Conservation (phyloP, 2,329 filamentous ascomycete species). For the Fusarium azukiicola region DNA sequence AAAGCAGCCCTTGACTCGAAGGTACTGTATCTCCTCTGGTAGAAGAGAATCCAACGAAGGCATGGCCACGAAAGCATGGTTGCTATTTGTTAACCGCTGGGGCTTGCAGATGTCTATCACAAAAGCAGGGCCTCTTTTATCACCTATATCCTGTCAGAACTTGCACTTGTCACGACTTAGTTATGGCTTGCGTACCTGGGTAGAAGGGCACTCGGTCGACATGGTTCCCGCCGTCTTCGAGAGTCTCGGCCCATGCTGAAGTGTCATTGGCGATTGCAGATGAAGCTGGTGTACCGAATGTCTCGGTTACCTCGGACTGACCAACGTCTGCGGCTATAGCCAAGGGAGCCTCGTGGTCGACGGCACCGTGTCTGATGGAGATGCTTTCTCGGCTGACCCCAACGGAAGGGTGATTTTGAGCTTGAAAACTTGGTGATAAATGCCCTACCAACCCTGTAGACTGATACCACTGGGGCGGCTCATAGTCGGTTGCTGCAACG, state of each 20-base stretch:
- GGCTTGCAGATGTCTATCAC: slow-evolving; percentile 30
- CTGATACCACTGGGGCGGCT: slow-evolving; percentile 1
- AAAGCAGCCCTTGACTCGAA: slow-evolving; percentile 44
- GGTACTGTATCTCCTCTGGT: slow-evolving; percentile 37
- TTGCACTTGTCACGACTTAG: too few relatives aligned
- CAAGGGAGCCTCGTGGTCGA: background rate
- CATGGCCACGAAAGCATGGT: slow-evolving; percentile 8
- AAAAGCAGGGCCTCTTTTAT: slow-evolving; percentile 25
- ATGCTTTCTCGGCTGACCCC: background rate
- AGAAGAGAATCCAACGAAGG: slow-evolving; percentile 4
- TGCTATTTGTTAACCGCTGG: background rate
- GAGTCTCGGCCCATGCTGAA: slow-evolving; percentile 2
- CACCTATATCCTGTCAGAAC: background rate
- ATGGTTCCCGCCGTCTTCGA: background rate
- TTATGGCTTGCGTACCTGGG: background rate
- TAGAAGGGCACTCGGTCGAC: slow-evolving; percentile 1
- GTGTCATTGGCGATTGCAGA: slow-evolving; percentile 4
- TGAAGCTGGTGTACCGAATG: background rate
- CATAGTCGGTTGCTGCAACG: slow-evolving; percentile 22
- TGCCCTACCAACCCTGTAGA: background rate
- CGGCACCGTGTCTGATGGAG: background rate
- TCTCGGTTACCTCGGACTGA: background rate
- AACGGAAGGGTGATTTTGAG: background rate
- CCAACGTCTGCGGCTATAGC: background rate
- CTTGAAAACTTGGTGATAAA: background rate